A percentile compares a stretch with the other conserved stretches of the same genome.
These are phyloP conservation scores for Bacidia gigantensis DNA, from an alignment of 495 filamentous ascomycete species.

Conservation along the genomic window DNA sequence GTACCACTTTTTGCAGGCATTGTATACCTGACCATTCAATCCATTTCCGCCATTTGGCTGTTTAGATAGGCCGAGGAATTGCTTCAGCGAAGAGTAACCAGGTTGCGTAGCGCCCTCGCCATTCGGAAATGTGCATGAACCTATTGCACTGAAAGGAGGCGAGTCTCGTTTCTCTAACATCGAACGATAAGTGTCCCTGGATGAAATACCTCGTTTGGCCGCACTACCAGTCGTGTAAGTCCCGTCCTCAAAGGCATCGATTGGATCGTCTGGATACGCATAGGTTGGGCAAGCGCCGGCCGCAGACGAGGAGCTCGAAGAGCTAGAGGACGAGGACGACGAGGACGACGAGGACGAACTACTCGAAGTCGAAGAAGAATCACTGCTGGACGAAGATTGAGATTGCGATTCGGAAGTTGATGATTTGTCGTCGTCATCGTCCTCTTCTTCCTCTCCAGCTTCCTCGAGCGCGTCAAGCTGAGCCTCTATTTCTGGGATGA, in stretches of 20 bases:
- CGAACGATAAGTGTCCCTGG: neutral
- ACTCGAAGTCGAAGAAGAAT: neutral
- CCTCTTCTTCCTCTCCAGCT: slow-evolving; percentile 10
- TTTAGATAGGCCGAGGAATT: neutral
- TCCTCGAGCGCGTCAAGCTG: slow-evolving; percentile 7
- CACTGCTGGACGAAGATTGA: neutral
- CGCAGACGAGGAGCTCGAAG: neutral
- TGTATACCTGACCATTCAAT: neutral
- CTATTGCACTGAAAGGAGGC: neutral
- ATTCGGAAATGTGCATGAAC: slow-evolving; percentile 2
- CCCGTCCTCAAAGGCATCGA: neutral
- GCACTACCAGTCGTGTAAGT: neutral
- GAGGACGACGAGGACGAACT: neutral
- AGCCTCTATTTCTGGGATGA: neutral
- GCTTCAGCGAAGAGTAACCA: neutral
- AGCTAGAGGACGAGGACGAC: neutral
- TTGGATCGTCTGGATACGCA: neutral
- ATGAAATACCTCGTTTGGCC: neutral
- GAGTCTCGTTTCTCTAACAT: neutral
- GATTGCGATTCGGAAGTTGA: neutral
- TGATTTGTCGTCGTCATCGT: neutral
- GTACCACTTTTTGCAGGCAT: slow-evolving; percentile 1
- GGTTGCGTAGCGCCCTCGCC: neutral
- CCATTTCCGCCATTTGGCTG: neutral
- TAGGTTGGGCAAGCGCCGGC: neutral